Evolutionary conservation across 1,139 yeast genomes (phyloP), one percentile per base, ranked within the genome.

Genomic region (Yamadazyma siamensis): DNA sequence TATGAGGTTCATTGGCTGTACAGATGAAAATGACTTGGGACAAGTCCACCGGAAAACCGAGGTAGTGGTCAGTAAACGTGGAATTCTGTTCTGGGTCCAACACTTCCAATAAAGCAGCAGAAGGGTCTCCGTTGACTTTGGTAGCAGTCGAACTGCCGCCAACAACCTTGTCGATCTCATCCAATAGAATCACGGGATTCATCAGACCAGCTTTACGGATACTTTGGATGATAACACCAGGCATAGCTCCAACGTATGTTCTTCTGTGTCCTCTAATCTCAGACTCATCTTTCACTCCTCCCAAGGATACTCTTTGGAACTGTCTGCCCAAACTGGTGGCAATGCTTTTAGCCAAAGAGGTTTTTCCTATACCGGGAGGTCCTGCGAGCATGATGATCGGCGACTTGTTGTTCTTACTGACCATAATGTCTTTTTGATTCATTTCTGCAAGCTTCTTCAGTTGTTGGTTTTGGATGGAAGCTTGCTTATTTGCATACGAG

Each of bases 291-390:
- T 83, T 77, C 27, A 88, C 70, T 31, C 96, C 96, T 24, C 96
- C 96, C 6, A 88, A 73, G 2, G 95, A 83, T 23, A 88, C 72
- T 35, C 96, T 67, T 56, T 87, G 94, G 52, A 87, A 85, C 43
- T 79, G 76, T 34, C 96, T 69, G 4, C 84, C 84, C 39, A 88
- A 61, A 2, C 94, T 76, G n/a, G 71, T 66, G 2, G 96, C 96
- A 32, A 88, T 78, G 0, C 95, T 83, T 50, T 80, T 80, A 3
- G 95, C 96, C 38, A 88, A 66, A 3, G 95, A 85, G 0, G 96
- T 88, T 53, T 88, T 88, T 23, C 96, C 96, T 6, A 88, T 95
- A 27, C 96, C 96, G 0, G 96, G 96, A 7, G 96, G 96, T 0
- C 96, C 96, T 3, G 88, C 88, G 36, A 89, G 65, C 57, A 87